A percentile compares a stretch with the other conserved stretches of the same genome.
phyloP scores from a whole-genome alignment of 768 basidiomycete genomes.

The Pleurotus tuber-regium region DNA sequence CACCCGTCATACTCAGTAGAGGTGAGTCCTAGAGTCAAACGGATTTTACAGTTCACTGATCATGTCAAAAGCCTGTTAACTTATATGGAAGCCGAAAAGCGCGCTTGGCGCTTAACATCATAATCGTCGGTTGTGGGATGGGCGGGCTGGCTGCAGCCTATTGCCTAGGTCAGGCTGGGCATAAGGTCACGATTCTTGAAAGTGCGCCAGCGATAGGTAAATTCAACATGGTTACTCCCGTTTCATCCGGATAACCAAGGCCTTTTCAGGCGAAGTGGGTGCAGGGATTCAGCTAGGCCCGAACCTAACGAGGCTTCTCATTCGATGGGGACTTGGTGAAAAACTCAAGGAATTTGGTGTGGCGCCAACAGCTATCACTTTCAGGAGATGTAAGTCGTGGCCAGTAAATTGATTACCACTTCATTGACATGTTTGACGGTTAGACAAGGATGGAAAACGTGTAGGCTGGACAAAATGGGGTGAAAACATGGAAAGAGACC shows the following conservation, averaged over 20 bases:
- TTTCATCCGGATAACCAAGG: not conserved
- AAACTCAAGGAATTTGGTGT: constrained; percentile 36
- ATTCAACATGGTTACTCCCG: too few species aligned
- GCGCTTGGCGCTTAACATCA: constrained; percentile 20
- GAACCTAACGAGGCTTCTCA: constrained; percentile 43
- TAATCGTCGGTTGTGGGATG: constrained; percentile 50
- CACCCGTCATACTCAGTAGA: not conserved
- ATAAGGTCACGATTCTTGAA: constrained; percentile 48
- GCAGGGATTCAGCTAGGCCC: constrained; percentile 49
- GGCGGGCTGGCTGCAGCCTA: constrained; percentile 47
- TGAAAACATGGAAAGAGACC: constrained; percentile 23
- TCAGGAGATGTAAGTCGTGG: constrained; percentile 41
- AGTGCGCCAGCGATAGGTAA: constrained; percentile 27
- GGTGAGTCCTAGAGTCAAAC: not conserved
- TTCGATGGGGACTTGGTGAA: constrained; percentile 48
- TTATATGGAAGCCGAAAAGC: constrained; percentile 11
- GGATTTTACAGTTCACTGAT: not conserved
- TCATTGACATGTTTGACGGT: not conserved
- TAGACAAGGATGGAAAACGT: constrained; percentile 29
- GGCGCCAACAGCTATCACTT: constrained; percentile 33
- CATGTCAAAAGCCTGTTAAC: not conserved
- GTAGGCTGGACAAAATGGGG: constrained; percentile 23
- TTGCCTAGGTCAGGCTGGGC: constrained; percentile 43
- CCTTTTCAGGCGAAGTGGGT: constrained; percentile 35
- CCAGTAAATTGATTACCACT: too few species aligned